A percentile compares a stretch with the other conserved stretches of the same genome.
phyloP scores from a whole-genome alignment of 2,329 filamentous ascomycete species.

The Chrysoporthe austroafricana region DNA sequence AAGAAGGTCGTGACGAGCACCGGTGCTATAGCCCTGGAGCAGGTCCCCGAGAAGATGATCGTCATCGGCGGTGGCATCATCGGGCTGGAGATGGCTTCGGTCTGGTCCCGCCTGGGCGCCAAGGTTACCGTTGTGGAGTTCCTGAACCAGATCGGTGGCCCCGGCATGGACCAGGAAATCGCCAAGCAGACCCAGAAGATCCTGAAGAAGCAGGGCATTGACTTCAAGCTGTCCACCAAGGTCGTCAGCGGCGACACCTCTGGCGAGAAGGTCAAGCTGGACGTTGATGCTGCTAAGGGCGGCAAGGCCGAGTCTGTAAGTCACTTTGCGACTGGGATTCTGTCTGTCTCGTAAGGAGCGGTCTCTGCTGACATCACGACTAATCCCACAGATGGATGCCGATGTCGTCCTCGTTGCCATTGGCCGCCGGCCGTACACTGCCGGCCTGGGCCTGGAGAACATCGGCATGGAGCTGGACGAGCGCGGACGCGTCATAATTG shows the following conservation, averaged over 20 bases:
- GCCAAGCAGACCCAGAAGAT: slow-evolving; percentile 92
- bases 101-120: slow-evolving; percentile 91
- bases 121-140: slow-evolving; percentile 99
- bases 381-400: slow-evolving; percentile 71
- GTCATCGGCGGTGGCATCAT: slow-evolving; percentile 99
- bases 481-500: slow-evolving; percentile 91
- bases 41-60: slow-evolving; percentile 94
- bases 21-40: slow-evolving; percentile 83
- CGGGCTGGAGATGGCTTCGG: slow-evolving; percentile 96
- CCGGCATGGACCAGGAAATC: slow-evolving; percentile 95
- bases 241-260: slow-evolving; percentile 82
- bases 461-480: slow-evolving; percentile 91
- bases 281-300: slow-evolving; percentile 91
- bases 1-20: slow-evolving; percentile 97
- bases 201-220: slow-evolving; percentile 93
- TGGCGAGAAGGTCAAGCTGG: slow-evolving; percentile 77
- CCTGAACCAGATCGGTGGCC: slow-evolving; percentile 92
- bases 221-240: slow-evolving; percentile 98
- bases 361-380: slow-evolving; percentile 16
- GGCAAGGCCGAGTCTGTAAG: slow-evolving; percentile 90
- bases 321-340: slow-evolving; percentile 24
- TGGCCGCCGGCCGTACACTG: slow-evolving; percentile 92
- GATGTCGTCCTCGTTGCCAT: slow-evolving; percentile 97
- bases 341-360: background rate
- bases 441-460: slow-evolving; percentile 90